Base-by-base conservation (phyloP, 768 basidiomycete genomes). In the Russula ochroleuca region DNA sequence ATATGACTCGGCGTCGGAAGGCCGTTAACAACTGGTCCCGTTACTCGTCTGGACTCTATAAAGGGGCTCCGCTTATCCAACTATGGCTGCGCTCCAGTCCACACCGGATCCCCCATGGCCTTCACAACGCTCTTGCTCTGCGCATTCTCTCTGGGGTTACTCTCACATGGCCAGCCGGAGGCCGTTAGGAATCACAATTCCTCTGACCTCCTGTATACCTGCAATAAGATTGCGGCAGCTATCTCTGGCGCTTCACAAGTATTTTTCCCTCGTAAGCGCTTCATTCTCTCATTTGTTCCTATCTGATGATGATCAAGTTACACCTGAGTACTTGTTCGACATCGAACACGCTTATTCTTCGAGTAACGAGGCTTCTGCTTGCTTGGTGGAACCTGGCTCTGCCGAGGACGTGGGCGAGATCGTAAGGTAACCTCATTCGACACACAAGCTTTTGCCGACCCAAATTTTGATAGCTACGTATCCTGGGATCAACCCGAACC, bases 301-400 rank as follows among this genome's bases (percentile, higher is more conserved):
- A 35, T 2, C 10, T 54, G n/a, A 54, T n/a, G 17, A 21, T 1
- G 41, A 59, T 37, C 21, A 57, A 68, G 68, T 9, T 13, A 28
- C 68, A 15, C 4, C 47, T 23, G 35, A 62, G 19, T 68, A 67
- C 21, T 11, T 21, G 0, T 28, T 55, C 25, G 68, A 69, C 38
- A 62, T 53, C 2, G 21, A 28, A 3, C 56, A 57, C n/a, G 15
- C 37, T 11, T 61, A 65, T 0, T 8, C 25, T 10, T 59, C 67
- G 1, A 68, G 67, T 14, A 45, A 45, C 9, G 14, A 67, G 41
- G 40, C 17, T 3, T 54, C 66, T 10, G 23, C 40, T 2, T 68
- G 67, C 47, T 67, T 62, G 2, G 67, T 68, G 6, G 67, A 68
- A 40, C 65, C 67, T 0, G 66, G 67, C 8, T 63, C 58, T 1